Base-by-base conservation (phyloP, 2,329 filamentous ascomycete genomes). In the Stagonosporopsis rhizophila region DNA sequence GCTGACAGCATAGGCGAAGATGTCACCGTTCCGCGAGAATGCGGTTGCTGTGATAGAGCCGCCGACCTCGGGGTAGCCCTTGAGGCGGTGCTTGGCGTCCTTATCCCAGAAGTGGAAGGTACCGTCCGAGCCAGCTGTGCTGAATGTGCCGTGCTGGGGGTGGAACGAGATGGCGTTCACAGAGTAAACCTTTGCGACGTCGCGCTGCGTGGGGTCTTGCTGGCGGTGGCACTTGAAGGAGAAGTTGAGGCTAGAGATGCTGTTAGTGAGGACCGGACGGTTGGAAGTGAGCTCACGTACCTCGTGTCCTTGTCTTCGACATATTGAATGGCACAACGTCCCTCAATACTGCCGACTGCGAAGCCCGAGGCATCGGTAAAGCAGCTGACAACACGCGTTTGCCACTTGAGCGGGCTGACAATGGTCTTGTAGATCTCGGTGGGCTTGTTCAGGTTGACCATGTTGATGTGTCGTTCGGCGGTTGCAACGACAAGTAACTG, bases 181-280 rank as follows among this genome's bases (percentile, higher is more conserved):
- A 1, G 92, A 89, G 81, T 93, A 95, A 68, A 98, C 95, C 72
- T 94, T 95, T 68, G 90, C 91, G 62, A 89, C 81, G 77, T 92
- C 93, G 57, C 79, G 78, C 42, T 77, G 67, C 49, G 75, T 78
- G 54, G 87, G 80, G 1, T 90, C 86, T 5, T 87, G 85, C 69
- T 96, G 91, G 56, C 95, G 92, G 77, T 99, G 95, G 79, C 95
- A 99, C 79, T 98, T 98, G 87, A 99, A 99, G 38, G 92, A 96
- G 82, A 99, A 99, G 81, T 99, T 98, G 71, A 89, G 90, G 62
- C 76, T 78, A 25, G 4, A 12, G n/a, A 22, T 2, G 4, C 8
- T 6, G 57, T 70, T 65, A 68, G 27, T 37, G 40, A 27, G 22
- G 25, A 20, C 22, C n/a, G 15, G 17, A 37, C 2, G 14, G 38